Percentiles rank a stretch among this genome's conserved stretches.
Conservation (phyloP, 108 stramenopile genomes). For the Cyclostephanos tholiformis region DNA sequence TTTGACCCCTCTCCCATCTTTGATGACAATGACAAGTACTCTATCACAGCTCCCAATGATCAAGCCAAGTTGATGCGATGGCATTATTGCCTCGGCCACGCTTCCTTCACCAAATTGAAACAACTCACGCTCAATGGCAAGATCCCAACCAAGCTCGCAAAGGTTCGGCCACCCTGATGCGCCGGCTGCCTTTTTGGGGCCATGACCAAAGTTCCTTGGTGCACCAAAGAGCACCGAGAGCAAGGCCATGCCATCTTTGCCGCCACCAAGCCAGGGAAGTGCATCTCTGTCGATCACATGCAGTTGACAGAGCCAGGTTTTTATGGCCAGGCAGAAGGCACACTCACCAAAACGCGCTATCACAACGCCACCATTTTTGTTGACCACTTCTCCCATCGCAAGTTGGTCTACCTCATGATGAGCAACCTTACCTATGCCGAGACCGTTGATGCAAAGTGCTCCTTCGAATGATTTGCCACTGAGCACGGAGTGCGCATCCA, state of each 20-base stretch:
- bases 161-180: not conserved
- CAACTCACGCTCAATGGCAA: not conserved
- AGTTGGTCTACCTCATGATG: not conserved
- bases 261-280: not conserved
- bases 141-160: not conserved
- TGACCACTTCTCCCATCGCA: constrained; percentile 29
- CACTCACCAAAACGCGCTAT: not conserved
- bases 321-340: not conserved
- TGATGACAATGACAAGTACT: not conserved
- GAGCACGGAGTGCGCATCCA: too few relatives aligned
- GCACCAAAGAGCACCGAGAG: not conserved
- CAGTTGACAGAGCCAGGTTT: not conserved
- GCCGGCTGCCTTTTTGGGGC: constrained; percentile 16
- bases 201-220: constrained; percentile 12
- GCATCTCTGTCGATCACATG: constrained; percentile 1
- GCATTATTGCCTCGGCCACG: constrained; percentile 1
- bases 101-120: not conserved
- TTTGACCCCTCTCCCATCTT: not conserved
- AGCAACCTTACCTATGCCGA: not conserved
- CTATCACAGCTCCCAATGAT: not conserved
- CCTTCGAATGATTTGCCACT: constrained; percentile 21
- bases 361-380: constrained; percentile 34
- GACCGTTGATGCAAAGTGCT: constrained; percentile 13
- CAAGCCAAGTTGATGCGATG: not conserved
- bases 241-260: not conserved